Percentiles rank a stretch among this genome's conserved stretches.
These are phyloP conservation scores for Westerdykella sp. DNA, from an alignment of 2,329 filamentous ascomycete species.

Conservation along the genomic window DNA sequence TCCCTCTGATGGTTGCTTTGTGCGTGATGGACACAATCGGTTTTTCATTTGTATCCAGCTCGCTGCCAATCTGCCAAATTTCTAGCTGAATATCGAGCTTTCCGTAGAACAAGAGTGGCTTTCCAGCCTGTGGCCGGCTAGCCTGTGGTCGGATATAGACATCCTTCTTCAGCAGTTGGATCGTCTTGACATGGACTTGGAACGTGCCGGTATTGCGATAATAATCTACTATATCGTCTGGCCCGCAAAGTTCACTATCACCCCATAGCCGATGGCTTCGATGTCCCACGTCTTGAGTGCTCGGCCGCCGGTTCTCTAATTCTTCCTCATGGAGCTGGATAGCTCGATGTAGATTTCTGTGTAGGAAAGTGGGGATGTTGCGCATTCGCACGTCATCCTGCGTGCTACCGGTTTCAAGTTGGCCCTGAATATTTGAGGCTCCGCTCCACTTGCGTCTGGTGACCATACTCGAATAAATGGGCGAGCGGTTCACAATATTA, in stretches of 20 bases:
- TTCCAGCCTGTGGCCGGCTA: not conserved
- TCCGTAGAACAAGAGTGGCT: too few species aligned
- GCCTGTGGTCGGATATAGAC: not conserved
- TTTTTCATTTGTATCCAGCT: too few species aligned
- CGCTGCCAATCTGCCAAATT: too few species aligned
- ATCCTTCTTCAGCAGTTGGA: constrained; percentile 4
- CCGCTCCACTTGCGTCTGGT: constrained; percentile 9
- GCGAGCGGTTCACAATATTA: not conserved
- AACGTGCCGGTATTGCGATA: constrained; percentile 1
- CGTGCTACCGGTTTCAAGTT: not conserved
- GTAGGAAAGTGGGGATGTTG: constrained; percentile 19
- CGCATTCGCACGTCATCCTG: too few species aligned
- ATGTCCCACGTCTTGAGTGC: constrained; percentile 12
- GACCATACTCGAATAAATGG: constrained; percentile 18
- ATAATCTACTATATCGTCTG: too few species aligned
- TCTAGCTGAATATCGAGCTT: too few species aligned
- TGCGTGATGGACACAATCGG: too few species aligned
- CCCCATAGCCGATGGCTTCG: constrained; percentile 21
- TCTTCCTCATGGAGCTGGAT: constrained; percentile 15
- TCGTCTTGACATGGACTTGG: constrained; percentile 12
- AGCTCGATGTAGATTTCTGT: constrained; percentile 19
- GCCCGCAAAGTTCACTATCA: constrained; percentile 8
- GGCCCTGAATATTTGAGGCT: constrained; percentile 11
- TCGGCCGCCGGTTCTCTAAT: constrained; percentile 1
- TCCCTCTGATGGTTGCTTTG: too few species aligned